Percentiles rank a stretch among this genome's conserved stretches.
phyloP scores from a whole-genome alignment of 2,329 filamentous ascomycete species.

The Zymoseptoria crescenta region DNA sequence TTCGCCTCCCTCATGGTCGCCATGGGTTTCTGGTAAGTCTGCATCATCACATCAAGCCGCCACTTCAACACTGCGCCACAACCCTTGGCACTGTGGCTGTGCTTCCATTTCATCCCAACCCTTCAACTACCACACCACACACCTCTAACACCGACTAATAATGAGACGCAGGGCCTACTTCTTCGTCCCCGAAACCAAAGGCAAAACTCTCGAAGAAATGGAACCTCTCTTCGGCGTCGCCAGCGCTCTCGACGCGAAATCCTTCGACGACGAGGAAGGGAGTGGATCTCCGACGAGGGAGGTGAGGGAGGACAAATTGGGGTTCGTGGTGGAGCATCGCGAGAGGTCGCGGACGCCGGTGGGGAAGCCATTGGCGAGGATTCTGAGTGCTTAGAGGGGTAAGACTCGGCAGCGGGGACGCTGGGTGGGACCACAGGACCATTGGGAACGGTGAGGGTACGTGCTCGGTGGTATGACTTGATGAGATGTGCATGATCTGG shows the following conservation, averaged over 20 bases:
- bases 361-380: conserved; percentile 5
- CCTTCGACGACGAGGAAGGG: conserved; percentile 3
- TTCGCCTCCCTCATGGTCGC: conserved; percentile 27
- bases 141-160: not conserved
- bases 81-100: not conserved
- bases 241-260: conserved; percentile 5
- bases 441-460: no score
- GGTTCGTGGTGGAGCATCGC: not conserved
- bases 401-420: no score
- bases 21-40: conserved; percentile 49
- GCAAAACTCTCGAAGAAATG: conserved; percentile 26
- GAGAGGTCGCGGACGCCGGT: conserved; percentile 5
- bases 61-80: not conserved
- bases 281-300: not conserved
- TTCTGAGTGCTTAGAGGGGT: conserved; percentile 5
- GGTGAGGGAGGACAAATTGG: not conserved
- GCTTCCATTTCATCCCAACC: not conserved
- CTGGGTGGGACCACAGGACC: no score
- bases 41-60: not conserved
- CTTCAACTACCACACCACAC: not conserved
- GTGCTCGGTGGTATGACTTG: no score
- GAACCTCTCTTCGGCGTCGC: conserved; percentile 13
- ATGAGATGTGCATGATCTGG: no score
- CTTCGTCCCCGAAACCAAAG: conserved; percentile 64
- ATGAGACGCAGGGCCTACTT: conserved; percentile 43